Percentiles rank a stretch among this genome's conserved stretches.
Conservation (phyloP, 805 yeast genomes). For the Kodamaea kaohsiungensis region DNA sequence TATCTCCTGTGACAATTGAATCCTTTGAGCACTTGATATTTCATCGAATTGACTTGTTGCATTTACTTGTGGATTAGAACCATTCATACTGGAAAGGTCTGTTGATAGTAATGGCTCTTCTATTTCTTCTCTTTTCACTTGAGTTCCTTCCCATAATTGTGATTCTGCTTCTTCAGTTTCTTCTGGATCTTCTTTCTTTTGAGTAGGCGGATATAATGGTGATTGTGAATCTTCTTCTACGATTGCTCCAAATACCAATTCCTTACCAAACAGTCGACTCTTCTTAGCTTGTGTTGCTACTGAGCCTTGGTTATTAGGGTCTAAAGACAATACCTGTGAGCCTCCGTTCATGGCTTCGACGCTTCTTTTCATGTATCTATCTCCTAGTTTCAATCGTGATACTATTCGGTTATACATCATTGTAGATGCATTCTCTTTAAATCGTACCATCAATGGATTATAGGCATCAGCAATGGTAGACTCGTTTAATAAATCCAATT, state of each 20-base stretch:
- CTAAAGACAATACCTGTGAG: background rate
- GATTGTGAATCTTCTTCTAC: slow-evolving; percentile 7
- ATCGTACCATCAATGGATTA: slow-evolving; percentile 2
- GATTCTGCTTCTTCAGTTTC: background rate
- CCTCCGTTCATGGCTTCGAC: background rate
- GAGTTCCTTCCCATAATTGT: background rate
- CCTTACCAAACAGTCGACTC: slow-evolving; percentile 2
- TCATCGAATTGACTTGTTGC: slow-evolving; percentile 2
- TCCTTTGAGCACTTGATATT: slow-evolving; percentile 1
- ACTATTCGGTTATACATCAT: slow-evolving; percentile 1
- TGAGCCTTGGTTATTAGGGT: background rate
- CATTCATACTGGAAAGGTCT: background rate
- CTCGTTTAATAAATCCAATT: slow-evolving; percentile 2
- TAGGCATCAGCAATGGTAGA: background rate
- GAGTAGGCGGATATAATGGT: slow-evolving; percentile 8
- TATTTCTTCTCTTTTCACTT: background rate
- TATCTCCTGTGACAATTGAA: slow-evolving; percentile 7
- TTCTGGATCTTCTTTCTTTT: background rate
- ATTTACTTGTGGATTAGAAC: slow-evolving; percentile 1
- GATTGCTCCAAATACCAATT: slow-evolving; percentile 5
- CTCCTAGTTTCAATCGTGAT: slow-evolving; percentile 4
- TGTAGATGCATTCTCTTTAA: background rate
- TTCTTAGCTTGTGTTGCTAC: background rate
- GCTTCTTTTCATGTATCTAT: slow-evolving; percentile 5
- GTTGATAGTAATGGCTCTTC: background rate